A percentile compares a stretch with the other conserved stretches of the same genome.
phyloP scores from a whole-genome alignment of 2,329 filamentous ascomycete species.

The Cyclaneusma minus region DNA sequence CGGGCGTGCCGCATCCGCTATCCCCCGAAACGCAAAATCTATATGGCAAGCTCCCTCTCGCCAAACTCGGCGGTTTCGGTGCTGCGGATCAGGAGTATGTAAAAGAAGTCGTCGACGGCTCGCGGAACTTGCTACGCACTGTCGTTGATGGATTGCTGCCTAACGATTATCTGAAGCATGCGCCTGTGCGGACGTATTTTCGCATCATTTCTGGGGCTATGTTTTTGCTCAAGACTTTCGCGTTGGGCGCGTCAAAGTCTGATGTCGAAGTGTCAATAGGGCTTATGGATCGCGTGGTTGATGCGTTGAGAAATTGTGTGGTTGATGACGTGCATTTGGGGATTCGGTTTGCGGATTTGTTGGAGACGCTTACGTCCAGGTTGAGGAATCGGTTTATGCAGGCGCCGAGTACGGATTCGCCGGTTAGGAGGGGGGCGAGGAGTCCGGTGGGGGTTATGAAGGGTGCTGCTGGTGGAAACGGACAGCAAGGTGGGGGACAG shows the following conservation, averaged over 20 bases:
- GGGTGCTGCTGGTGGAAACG: background rate
- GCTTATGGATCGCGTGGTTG: slow-evolving; percentile 60
- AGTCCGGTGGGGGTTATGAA: slow-evolving; percentile 12
- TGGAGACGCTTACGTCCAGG: slow-evolving; percentile 63
- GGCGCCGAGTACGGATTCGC: slow-evolving; percentile 33
- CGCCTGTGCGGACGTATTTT: slow-evolving; percentile 73
- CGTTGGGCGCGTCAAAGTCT: slow-evolving; percentile 61
- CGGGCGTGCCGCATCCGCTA: slow-evolving; percentile 24
- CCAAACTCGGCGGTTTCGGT: slow-evolving; percentile 47
- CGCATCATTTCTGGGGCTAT: slow-evolving; percentile 75
- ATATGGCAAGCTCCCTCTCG: slow-evolving; percentile 47
- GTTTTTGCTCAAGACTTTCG: slow-evolving; percentile 74
- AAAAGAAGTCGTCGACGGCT: slow-evolving; percentile 62
- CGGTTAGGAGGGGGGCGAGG: slow-evolving; percentile 12
- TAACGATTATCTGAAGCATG: slow-evolving; percentile 63
- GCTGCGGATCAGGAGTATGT: slow-evolving; percentile 57
- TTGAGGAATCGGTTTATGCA: slow-evolving; percentile 61
- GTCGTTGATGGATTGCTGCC: slow-evolving; percentile 66
- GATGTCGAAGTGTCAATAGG: slow-evolving; percentile 63
- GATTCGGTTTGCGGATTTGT: slow-evolving; percentile 68
- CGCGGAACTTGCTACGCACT: slow-evolving; percentile 58
- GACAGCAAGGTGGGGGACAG: slow-evolving; percentile 8
- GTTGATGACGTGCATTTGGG: slow-evolving; percentile 77
- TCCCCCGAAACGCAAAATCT: slow-evolving; percentile 51
- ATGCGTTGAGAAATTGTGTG: slow-evolving; percentile 60